Evolutionary conservation across 441 rosid species (phyloP), one percentile per base, ranked within the genome.

Genomic region (Croton setiger): DNA sequence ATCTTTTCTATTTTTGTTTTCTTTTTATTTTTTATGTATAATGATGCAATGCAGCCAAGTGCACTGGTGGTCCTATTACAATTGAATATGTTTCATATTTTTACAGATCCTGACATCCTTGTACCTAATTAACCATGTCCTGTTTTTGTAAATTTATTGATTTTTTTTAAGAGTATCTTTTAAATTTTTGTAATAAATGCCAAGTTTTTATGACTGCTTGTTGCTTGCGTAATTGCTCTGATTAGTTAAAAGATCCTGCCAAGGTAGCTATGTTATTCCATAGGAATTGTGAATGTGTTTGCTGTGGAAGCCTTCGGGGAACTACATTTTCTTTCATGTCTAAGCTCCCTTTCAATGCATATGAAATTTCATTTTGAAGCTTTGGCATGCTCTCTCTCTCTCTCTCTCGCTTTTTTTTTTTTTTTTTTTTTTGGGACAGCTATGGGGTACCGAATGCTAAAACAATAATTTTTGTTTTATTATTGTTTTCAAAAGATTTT

Each of bases 371-470:
- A 52, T 63, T 23, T 43, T 52, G 37, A 44, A 23, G 18, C 37
- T 63, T 63, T 47, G n/a, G 53, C 53, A 23, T 44, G n/a, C 35
- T 52, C 11, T n/a, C n/a, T n/a, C n/a, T n/a, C n/a, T n/a, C n/a
- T n/a, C n/a, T n/a, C n/a, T n/a, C n/a, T n/a, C n/a, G n/a, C n/a
- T n/a, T n/a, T n/a, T 27, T 27, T 27, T 27, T 27, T 27, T 27
- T 27, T 27, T 27, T 27, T 27, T 27, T 27, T 27, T 27, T 0
- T 0, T 1, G 31, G 31, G 2, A 1, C 1, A 27, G 31, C 31
- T 27, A 27, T 27, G 31, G 31, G 31, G 31, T 27, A 27, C 31
- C 31, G n/a, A 4, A 7, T 14, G 15, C 14, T 31, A 57, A 57
- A 57, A 31, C 10, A 3, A 0, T 3, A 33, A 0, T 11, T 21